Evolutionary conservation across 257 asterid species (phyloP).

Genomic region (Cordia subcordata): DNA sequence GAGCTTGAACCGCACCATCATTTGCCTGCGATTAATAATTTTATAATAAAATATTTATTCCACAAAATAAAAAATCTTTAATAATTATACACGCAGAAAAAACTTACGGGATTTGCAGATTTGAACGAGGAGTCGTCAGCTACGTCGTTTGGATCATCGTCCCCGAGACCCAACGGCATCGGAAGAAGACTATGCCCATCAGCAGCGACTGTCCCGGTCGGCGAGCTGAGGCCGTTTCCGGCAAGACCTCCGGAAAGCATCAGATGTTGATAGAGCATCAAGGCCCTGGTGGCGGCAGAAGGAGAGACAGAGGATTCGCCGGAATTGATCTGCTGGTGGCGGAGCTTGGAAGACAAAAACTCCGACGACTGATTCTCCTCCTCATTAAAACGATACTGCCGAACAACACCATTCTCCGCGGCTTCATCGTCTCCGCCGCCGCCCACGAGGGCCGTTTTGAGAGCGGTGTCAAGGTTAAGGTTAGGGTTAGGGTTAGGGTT

Average conservation of each 20-base stretch:
- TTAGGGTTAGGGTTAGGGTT: slow-evolving; percentile 4
- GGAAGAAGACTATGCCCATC: slow-evolving; percentile 25
- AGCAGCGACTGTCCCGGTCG: slow-evolving; percentile 1
- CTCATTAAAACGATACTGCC: not conserved
- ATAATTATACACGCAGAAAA: not conserved
- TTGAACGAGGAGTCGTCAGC: slow-evolving; percentile 34
- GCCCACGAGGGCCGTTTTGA: not conserved
- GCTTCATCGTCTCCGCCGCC: not conserved
- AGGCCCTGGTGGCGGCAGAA: slow-evolving; percentile 30
- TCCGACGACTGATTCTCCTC: too few species aligned
- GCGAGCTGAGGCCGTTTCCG: slow-evolving; percentile 38
- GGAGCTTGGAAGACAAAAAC: slow-evolving; percentile 51
- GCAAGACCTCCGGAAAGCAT: slow-evolving; percentile 49
- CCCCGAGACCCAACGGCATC: slow-evolving; percentile 28
- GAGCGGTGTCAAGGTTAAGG: not conserved
- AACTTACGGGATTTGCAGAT: slow-evolving; percentile 43
- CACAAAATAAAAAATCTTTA: not conserved
- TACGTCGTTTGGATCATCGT: not conserved
- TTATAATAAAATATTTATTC: not conserved
- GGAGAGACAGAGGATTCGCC: not conserved
- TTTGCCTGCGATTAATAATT: not conserved
- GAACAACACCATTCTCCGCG: not conserved
- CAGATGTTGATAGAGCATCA: slow-evolving; percentile 68
- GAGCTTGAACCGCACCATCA: slow-evolving; percentile 9
- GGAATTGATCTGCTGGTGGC: slow-evolving; percentile 53